phyloP scores from a whole-genome alignment of 1,139 yeast species.

The Yamadazyma kanchanaburiensis region DNA sequence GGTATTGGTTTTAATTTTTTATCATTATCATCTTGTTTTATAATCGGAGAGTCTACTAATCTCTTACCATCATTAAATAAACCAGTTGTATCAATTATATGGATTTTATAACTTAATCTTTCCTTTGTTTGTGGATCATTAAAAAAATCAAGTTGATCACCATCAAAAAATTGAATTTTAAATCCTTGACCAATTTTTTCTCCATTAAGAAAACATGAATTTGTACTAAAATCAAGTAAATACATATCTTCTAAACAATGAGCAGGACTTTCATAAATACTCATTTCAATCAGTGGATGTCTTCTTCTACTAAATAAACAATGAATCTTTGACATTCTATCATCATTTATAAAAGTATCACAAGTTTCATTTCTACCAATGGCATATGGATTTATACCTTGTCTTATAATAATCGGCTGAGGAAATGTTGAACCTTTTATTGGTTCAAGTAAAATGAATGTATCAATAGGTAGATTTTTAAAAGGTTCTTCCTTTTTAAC shows the following conservation, averaged over 20 bases:
- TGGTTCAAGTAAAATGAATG: conserved; percentile 32
- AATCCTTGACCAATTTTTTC: conserved; percentile 56
- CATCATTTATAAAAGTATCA: conserved; percentile 61
- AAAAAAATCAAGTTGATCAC: conserved; percentile 65
- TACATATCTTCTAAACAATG: conserved; percentile 72
- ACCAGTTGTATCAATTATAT: conserved; percentile 56
- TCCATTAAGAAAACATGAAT: conserved; percentile 71
- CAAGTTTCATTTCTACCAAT: conserved; percentile 65
- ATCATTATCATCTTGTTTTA: conserved; percentile 27
- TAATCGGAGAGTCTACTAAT: conserved; percentile 13
- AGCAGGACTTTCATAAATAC: conserved; percentile 65
- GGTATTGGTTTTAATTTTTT: conserved; percentile 26
- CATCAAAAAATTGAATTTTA: conserved; percentile 58
- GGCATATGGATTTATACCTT: conserved; percentile 59
- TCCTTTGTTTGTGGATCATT: conserved; percentile 53
- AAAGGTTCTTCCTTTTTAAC: conserved; percentile 9
- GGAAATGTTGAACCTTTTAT: conserved; percentile 23
- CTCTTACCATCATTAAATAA: conserved; percentile 42
- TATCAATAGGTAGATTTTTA: conserved; percentile 18
- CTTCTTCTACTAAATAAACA: conserved; percentile 63
- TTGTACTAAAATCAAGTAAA: conserved; percentile 77
- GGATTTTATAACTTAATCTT: conserved; percentile 50
- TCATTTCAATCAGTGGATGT: conserved; percentile 49
- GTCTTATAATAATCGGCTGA: conserved; percentile 54
- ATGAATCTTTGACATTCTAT: conserved; percentile 78